Base-by-base conservation (phyloP, 306 rosid genomes). In the Nissolia schottii region DNA sequence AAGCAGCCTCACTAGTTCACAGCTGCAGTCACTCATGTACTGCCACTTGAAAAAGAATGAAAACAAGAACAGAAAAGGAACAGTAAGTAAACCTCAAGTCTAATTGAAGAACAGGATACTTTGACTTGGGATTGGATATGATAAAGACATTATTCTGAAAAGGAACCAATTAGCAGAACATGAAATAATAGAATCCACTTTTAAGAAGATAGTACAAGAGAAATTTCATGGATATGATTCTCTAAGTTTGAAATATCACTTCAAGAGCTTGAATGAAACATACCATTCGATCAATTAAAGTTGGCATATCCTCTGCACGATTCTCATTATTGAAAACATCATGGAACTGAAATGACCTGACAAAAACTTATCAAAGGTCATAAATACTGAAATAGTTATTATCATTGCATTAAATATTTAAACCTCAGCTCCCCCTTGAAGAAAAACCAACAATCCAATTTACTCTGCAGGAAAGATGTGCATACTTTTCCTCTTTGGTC, bases 401-500 rank as follows among this genome's bases (percentile, higher is more conserved):
- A 68, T 63, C 55, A 62, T 46, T 18, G 20, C 72, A 70, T 14
- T 54, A 48, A 55, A 31, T 22, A 56, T 70, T 78, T 60, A 63
- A 64, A 46, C 35, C 72, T 19, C 25, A 65, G 55, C 27, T 77
- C 43, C 71, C 79, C 28, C 77, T 31, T 43, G 24, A 54, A 77
- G 55, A 67, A 38, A 81, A 61, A 34, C 45, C 15, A 60, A 71
- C 15, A 68, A 57, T 57, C 70, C 57, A 67, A 62, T 74, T 70
- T 41, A 48, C 5, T 60, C 56, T 32, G 64, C 32, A 78, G 81
- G 82, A 86, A 69, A 77, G 74, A 77, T 77, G 68, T 32, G 75
- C 91, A 43, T 89, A 94, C 97, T 94, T 89, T 62, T 94, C 97
- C 79, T 94, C 99, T 83, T 91, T 86, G 72, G 86, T 86, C 51